Conservation (phyloP, 305 asterid species). For the Fraxinus platypoda region DNA sequence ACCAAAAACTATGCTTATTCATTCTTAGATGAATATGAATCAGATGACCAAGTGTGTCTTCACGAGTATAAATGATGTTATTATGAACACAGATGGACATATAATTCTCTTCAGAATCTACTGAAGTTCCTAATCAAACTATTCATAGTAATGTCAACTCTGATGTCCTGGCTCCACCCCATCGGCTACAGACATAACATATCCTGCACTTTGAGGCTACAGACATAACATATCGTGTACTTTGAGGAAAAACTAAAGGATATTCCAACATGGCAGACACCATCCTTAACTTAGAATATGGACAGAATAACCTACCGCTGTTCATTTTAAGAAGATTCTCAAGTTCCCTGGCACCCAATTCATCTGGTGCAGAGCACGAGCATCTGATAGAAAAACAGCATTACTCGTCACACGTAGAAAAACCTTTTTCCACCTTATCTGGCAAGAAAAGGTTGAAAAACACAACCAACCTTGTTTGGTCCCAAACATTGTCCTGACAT, state of each 20-base stretch:
- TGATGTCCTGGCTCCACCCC: background rate
- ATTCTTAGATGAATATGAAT: background rate
- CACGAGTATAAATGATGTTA: background rate
- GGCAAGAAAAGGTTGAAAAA: background rate
- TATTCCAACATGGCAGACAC: background rate
- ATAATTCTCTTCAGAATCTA: background rate
- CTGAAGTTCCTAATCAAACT: background rate
- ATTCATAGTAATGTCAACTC: background rate
- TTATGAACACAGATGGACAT: background rate
- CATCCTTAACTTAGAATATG: background rate
- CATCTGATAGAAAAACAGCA: constrained; percentile 45
- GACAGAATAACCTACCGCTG: constrained; percentile 45
- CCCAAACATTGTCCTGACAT: constrained; percentile 62
- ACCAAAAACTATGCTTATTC: background rate
- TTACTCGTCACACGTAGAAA: constrained; percentile 1
- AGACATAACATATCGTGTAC: background rate
- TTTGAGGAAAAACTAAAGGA: background rate
- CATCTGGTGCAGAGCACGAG: constrained; percentile 79
- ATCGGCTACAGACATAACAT: background rate
- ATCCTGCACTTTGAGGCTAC: background rate
- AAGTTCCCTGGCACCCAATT: constrained; percentile 60
- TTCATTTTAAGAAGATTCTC: constrained; percentile 78
- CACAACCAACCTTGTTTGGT: constrained; percentile 53
- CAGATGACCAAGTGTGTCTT: background rate
- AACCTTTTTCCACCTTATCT: background rate